Evolutionary conservation across 352 stramenopile genomes (phyloP).

Genomic region (Halophytophthora batemanensis): DNA sequence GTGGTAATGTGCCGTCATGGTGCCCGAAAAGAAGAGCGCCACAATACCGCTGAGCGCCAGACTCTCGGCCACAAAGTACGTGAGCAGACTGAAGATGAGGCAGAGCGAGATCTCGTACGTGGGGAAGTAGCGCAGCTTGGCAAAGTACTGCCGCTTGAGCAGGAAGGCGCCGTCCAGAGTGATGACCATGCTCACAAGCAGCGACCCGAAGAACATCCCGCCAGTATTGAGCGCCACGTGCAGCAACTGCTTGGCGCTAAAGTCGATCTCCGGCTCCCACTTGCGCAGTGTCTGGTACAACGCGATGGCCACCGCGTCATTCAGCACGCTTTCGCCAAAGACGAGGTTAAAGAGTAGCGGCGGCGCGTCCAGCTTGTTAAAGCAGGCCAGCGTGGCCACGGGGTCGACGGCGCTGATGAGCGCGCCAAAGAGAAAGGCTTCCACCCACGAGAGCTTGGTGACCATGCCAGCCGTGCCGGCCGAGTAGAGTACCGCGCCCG

Average conservation of each 20-base stretch:
- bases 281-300: conserved; percentile 92
- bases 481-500: conserved; percentile 65
- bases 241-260: conserved; percentile 60
- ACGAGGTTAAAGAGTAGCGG: conserved; percentile 94
- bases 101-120: conserved; percentile 87
- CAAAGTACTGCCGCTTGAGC: conserved; percentile 71
- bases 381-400: conserved; percentile 90
- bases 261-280: conserved; percentile 74
- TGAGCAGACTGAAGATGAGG: conserved; percentile 83
- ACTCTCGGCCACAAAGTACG: conserved; percentile 80
- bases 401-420: conserved; percentile 93
- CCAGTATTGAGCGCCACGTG: conserved; percentile 62
- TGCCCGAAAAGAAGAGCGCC: conserved; percentile 91
- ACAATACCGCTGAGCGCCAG: conserved; percentile 91
- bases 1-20: conserved; percentile 86
- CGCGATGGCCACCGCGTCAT: conserved; percentile 93
- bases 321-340: conserved; percentile 94
- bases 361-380: conserved; percentile 86
- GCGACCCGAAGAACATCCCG: conserved; percentile 77
- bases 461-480: conserved; percentile 55
- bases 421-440: conserved; percentile 90
- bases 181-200: conserved; percentile 66
- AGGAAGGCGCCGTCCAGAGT: conserved; percentile 74
- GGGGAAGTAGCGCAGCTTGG: conserved; percentile 73
- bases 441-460: conserved; percentile 85